Conservation (phyloP, 306 rosid genomes). For the Ziziphus jujuba region DNA sequence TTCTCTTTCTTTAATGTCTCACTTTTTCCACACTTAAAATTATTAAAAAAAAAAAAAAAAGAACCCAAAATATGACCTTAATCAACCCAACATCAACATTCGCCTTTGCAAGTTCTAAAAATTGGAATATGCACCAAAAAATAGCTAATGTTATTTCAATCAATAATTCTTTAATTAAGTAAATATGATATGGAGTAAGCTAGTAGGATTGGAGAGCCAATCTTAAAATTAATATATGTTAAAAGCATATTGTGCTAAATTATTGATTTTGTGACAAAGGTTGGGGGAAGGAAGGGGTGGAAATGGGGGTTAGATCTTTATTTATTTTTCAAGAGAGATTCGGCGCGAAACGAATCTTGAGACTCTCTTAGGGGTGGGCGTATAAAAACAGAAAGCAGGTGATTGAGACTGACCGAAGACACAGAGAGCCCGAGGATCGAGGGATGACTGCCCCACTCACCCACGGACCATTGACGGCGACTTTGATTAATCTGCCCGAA, state of each 20-base stretch:
- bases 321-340: conserved; percentile 27
- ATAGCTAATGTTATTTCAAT: too few species aligned
- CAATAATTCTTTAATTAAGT: too few species aligned
- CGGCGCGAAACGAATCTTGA: conserved; percentile 23
- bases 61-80: too few species aligned
- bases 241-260: too few species aligned
- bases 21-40: background rate
- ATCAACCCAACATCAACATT: background rate
- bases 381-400: conserved; percentile 18
- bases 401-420: conserved; percentile 25
- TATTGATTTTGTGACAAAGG: background rate
- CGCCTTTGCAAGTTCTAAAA: background rate
- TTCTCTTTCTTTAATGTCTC: background rate
- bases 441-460: conserved; percentile 38
- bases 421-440: conserved; percentile 44
- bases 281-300: too few species aligned
- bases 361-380: background rate
- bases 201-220: too few species aligned
- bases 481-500: conserved; percentile 42
- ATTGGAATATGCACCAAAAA: too few species aligned
- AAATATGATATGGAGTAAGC: too few species aligned
- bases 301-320: background rate
- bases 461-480: conserved; percentile 38
- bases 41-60: too few species aligned
- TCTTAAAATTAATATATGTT: too few species aligned